A percentile compares a stretch with the other conserved stretches of the same genome.
Conservation (phyloP, 202 grass and related monocot species). For the Carex arenaria region DNA sequence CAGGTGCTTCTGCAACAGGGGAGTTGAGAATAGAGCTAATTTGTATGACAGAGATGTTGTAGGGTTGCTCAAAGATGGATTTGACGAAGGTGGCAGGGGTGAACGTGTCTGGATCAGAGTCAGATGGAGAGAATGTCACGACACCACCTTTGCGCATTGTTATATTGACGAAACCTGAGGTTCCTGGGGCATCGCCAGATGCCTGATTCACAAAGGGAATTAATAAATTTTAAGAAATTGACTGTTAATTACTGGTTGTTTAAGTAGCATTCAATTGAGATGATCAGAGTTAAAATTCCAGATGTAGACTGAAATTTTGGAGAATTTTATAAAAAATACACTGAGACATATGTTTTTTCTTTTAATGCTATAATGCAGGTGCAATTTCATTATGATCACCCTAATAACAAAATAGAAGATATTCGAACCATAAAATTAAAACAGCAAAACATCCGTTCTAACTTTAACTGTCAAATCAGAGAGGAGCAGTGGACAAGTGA, state of each 20-base stretch:
- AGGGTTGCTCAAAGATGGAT: conserved; percentile 35
- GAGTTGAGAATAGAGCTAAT: conserved; percentile 44
- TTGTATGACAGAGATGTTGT: conserved; percentile 56
- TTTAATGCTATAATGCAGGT: not conserved
- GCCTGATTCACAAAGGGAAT: conserved; percentile 22
- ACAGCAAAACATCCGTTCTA: not conserved
- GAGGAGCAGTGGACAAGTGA: not conserved
- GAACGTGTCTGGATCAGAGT: not conserved
- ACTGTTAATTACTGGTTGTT: not conserved
- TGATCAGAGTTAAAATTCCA: not conserved
- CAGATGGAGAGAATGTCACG: conserved; percentile 28
- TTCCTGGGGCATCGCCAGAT: conserved; percentile 29
- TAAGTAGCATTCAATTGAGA: not conserved
- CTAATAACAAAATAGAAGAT: not conserved
- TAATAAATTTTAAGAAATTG: not conserved
- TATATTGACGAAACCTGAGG: conserved; percentile 37
- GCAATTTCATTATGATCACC: not conserved
- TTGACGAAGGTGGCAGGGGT: conserved; percentile 31
- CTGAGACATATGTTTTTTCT: not conserved
- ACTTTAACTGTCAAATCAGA: not conserved
- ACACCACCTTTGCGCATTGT: not conserved
- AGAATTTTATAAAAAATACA: not conserved
- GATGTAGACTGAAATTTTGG: not conserved
- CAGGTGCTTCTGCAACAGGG: conserved; percentile 22
- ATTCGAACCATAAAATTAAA: not conserved